Conservation (phyloP, 441 rosid species). For the Corymbia citriodora region DNA sequence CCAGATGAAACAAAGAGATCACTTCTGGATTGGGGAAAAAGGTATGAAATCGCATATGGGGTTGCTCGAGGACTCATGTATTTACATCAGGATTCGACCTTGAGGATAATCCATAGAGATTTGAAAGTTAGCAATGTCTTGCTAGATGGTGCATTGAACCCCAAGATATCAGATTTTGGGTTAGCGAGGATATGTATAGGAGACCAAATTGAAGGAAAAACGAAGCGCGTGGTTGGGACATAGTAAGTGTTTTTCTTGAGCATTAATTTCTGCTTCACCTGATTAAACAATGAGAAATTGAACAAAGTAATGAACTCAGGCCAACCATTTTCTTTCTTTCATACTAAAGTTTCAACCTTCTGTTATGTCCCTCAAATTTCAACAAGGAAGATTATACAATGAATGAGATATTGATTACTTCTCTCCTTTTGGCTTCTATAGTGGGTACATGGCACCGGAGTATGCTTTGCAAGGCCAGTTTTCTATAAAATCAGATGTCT, state of each 20-base stretch:
- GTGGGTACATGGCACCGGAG: slow-evolving; percentile 2
- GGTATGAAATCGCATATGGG: slow-evolving; percentile 3
- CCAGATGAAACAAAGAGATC: neutral
- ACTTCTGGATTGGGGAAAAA: neutral
- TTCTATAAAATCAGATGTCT: neutral
- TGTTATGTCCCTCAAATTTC: neutral
- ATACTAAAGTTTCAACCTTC: neutral
- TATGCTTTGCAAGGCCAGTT: neutral
- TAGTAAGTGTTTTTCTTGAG: slow-evolving; percentile 24
- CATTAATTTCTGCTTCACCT: neutral
- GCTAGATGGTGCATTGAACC: slow-evolving; percentile 29
- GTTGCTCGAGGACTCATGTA: slow-evolving; percentile 39
- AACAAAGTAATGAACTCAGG: neutral
- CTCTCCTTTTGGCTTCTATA: neutral
- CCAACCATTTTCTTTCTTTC: neutral
- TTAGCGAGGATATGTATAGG: slow-evolving; percentile 32
- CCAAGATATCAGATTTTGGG: slow-evolving; percentile 53
- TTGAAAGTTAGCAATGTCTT: slow-evolving; percentile 46
- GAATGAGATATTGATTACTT: neutral
- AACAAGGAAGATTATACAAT: neutral
- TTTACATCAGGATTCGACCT: slow-evolving; percentile 44
- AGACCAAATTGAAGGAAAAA: slow-evolving; percentile 29
- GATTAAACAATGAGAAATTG: neutral
- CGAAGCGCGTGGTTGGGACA: slow-evolving; percentile 37
- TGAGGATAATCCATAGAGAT: slow-evolving; percentile 49